Base-by-base conservation (phyloP, 2,329 filamentous ascomycete genomes). In the Lecanosticta acicola region DNA sequence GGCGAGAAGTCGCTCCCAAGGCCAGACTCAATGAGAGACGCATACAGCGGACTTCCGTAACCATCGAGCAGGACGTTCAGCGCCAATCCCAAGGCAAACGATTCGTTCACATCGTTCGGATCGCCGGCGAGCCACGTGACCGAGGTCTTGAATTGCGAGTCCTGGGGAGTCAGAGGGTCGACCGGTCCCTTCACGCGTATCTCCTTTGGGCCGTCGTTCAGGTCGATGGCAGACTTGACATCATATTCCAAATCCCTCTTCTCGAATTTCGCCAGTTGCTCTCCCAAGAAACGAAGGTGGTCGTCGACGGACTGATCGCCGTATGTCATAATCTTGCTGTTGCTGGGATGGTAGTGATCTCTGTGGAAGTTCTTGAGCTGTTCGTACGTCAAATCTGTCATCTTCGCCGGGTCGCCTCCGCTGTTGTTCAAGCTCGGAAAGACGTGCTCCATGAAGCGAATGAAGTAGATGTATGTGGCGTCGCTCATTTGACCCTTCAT, bases 401-500 rank as follows among this genome's bases (percentile, higher is more conserved):
- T 98, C 68, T 91, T 94, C 61, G 93, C 84, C 0, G 93, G 93
- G 63, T 98, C 93, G 44, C 93, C 93, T 26, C 93, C 93, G 1
- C 91, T 97, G 70, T 98, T 97, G 71, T 98, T 86, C 66, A 98
- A 85, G 32, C 85, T 84, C 0, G 93, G 93, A 63, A 94, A 93
- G 43, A 98, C 87, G 64, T 93, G 85, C 59, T 97, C 89, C 63
- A 94, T 88, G 68, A 94, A 98, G 43, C 85, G 80, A 56, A 96
- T 94, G 66, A 96, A 97, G 72, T 87, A 98, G 1, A 97, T 74
- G 61, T 98, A 98, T 56, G 88, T 88, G 4, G 91, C 89, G 66
- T 98, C 93, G 2, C 93, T 97, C 83, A 97, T 94, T 64, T 96
- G 90, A 0, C 93, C 93, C 71, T 98, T 98, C 93, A 98, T 98